Base-by-base conservation (phyloP, 2,329 filamentous ascomycete genomes). In the Monilinia fructicola region DNA sequence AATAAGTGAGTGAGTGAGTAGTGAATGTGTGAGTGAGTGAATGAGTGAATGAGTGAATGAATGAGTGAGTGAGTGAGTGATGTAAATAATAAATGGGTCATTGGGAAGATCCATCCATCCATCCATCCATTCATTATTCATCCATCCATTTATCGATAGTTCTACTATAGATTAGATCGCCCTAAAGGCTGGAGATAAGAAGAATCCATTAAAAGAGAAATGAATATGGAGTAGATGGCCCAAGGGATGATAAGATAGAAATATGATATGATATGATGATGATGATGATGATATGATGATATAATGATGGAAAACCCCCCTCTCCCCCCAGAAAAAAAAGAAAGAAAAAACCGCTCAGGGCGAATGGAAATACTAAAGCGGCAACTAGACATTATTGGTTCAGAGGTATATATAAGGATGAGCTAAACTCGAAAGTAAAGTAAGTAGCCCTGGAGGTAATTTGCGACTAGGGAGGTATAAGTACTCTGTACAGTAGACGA, bases 371-470 rank as follows among this genome's bases (percentile, higher is more conserved):
- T 56, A 35, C 9, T 55, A 64, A 64, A 55, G 62, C 53, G 42
- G 62, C 62, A 54, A 44, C 21, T 21, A 14, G 2, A 1, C 48
- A 4, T 64, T 5, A 56, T 64, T 64, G 62, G 62, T 16, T 11
- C 1, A 10, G 42, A 52, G 14, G 21, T 28, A 50, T 28, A 46
- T 48, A n/a, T 5, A 7, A 21, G 11, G 40, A 44, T 7, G 16
- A 58, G 26, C 31, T 65, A 59, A 31, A 59, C 54, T 65, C 63
- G 63, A 65, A 65, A 52, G 16, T 35, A 53, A 53, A 18, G 7
- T 31, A 54, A 12, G 11, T 26, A 50, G 40, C 40, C n/a, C n/a
- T n/a, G n/a, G n/a, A n/a, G n/a, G n/a, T 16, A 44, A 44, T 5
- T 14, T 11, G 12, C 40, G 4, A 12, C 12, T 42, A 42, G 40